phyloP scores from a whole-genome alignment of 345 rosid genomes.

The Moricandia arvensis region DNA sequence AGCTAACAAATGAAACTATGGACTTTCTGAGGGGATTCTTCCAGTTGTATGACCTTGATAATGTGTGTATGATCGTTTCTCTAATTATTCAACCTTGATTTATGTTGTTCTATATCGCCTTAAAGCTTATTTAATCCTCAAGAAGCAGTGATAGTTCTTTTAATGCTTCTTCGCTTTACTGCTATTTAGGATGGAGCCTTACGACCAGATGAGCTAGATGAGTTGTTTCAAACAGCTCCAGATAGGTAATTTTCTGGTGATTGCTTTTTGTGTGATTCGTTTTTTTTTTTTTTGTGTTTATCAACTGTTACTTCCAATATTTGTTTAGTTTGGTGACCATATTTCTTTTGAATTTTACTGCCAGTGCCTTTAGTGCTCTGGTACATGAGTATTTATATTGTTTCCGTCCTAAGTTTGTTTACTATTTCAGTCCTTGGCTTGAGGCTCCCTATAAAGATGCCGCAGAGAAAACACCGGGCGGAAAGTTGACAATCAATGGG shows the following conservation, averaged over 20 bases:
- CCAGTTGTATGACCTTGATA: conserved; percentile 61
- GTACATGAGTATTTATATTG: not conserved
- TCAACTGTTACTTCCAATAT: not conserved
- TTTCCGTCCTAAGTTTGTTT: conserved; percentile 12
- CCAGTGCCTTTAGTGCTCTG: conserved; percentile 10
- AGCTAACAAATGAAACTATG: conserved; percentile 60
- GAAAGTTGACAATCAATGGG: conserved; percentile 62
- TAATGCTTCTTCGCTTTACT: conserved; percentile 33
- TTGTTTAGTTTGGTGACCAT: conserved; percentile 25
- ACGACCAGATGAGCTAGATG: conserved; percentile 58
- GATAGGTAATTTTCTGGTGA: conserved; percentile 48
- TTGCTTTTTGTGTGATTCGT: conserved; percentile 1
- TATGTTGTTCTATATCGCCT: not conserved
- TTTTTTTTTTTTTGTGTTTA: conserved; percentile 9
- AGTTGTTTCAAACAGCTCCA: conserved; percentile 76
- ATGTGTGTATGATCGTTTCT: conserved; percentile 47
- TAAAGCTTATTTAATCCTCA: conserved; percentile 2
- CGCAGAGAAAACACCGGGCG: conserved; percentile 60
- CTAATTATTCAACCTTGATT: not conserved
- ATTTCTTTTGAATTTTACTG: conserved; percentile 3
- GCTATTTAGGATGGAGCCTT: conserved; percentile 67
- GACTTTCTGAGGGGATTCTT: conserved; percentile 67
- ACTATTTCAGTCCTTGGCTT: conserved; percentile 67
- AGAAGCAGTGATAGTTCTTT: conserved; percentile 10
- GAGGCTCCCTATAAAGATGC: conserved; percentile 63